Evolutionary conservation across 1,139 yeast genomes (phyloP), one percentile per base, ranked within the genome.

Genomic region (Saccharomyces hybrid): DNA sequence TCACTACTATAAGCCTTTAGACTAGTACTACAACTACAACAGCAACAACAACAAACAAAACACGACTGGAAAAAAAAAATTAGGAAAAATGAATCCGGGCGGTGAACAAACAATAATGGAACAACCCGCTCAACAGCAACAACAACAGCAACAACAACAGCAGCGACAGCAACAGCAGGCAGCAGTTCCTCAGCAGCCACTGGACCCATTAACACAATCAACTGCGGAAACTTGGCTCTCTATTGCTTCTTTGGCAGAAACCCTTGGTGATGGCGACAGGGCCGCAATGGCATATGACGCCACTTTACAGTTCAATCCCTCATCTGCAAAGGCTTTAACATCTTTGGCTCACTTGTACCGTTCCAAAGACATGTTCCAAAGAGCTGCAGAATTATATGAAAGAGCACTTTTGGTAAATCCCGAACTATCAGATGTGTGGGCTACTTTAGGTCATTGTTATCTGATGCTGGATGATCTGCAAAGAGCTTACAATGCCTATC

Each of bases 391-490:
- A 70, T 80, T 88, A 60, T 93, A 89, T 71, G 95, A 91, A 71
- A 82, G 89, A 62, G 95, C 96, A 2, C 75, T 93, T 57, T 81
- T 86, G 57, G 79, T 87, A 57, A 84, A 85, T 64, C 95, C 91
- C 23, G 93, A 88, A 69, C 86, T 89, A 62, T 97, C 98, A 56
- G 98, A 91, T 66, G 88, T 95, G 47, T 93, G 99, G 99, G 98
- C 98, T 0, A 80, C 95, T 27, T 76, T 93, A 61, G 98, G 99
- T 51, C 99, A 93, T 73, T 95, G 99, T 73, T 95, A 90, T 68
- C 75, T 93, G 63, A 93, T 93, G 97, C 78, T 91, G 73, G 99
- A 93, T 70, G 98, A 93, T 67, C 78, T 93, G 60, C 97, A 89
- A 71, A 81, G 96, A 63, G 97, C 98, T 2, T 93, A 93, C 70